Percentiles rank a stretch among this genome's conserved stretches.
These are phyloP conservation scores for Cyclostephanos tholiformis DNA, from an alignment of 108 stramenopile genomes.

Conservation along the genomic window DNA sequence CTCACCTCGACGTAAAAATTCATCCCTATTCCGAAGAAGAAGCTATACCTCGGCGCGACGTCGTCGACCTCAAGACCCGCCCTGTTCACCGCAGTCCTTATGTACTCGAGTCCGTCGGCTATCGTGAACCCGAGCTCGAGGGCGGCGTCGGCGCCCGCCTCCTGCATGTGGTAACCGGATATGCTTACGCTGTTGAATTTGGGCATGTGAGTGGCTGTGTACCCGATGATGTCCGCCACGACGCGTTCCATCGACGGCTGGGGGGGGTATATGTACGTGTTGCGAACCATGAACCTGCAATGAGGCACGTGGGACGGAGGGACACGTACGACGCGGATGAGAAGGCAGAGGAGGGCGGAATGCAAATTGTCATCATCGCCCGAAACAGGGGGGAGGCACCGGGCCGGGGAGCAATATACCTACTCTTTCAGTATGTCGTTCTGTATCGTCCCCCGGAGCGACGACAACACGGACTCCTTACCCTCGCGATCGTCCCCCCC, in stretches of 20 bases:
- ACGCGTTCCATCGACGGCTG: slow-evolving; percentile 86
- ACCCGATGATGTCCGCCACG: slow-evolving; percentile 95
- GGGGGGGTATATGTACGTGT: slow-evolving; percentile 98
- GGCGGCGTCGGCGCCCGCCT: slow-evolving; percentile 97
- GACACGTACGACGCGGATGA: slow-evolving; percentile 75
- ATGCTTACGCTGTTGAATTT: slow-evolving; percentile 97
- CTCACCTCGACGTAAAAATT: slow-evolving; percentile 92
- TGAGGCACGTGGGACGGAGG: slow-evolving; percentile 39
- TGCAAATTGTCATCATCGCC: too few species aligned
- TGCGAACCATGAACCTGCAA: slow-evolving; percentile 80
- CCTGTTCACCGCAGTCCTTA: slow-evolving; percentile 80
- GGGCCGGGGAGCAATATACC: background rate
- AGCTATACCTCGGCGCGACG: slow-evolving; percentile 93
- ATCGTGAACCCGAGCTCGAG: slow-evolving; percentile 97
- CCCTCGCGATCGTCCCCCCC: background rate
- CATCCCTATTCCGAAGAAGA: slow-evolving; percentile 98
- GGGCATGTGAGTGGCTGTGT: slow-evolving; percentile 93
- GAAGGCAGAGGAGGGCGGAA: background rate
- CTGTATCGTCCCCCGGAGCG: slow-evolving; percentile 95
- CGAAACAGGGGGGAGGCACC: background rate
- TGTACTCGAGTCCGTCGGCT: slow-evolving; percentile 93
- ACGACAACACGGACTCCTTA: slow-evolving; percentile 49
- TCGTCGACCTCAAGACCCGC: slow-evolving; percentile 93
- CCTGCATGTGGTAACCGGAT: slow-evolving; percentile 99
- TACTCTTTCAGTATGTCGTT: slow-evolving; percentile 99